Evolutionary conservation across 768 basidiomycete species (phyloP).

Genomic region (Amanita polypyramis): DNA sequence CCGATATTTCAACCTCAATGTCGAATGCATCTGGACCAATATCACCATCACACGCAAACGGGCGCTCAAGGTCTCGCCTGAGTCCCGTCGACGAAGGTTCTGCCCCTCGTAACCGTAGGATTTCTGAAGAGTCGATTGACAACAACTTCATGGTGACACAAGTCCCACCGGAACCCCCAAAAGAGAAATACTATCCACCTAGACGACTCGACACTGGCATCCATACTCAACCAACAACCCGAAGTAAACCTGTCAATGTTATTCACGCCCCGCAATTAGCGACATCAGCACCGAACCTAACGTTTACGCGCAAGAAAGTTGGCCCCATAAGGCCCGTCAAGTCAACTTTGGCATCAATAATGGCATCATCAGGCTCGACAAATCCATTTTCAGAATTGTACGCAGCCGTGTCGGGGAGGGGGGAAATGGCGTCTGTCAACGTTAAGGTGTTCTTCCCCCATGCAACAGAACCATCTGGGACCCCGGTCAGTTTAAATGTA

Average conservation of each 20-base stretch:
- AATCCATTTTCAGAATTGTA: slow-evolving; percentile 90
- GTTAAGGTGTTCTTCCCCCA: slow-evolving; percentile 84
- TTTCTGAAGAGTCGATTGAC: slow-evolving; percentile 24
- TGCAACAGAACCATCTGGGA: slow-evolving; percentile 47
- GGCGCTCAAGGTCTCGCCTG: slow-evolving; percentile 35
- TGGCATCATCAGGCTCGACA: slow-evolving; percentile 56
- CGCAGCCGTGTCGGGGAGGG: slow-evolving; percentile 73
- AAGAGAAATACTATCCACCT: slow-evolving; percentile 8
- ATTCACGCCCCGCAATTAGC: slow-evolving; percentile 11
- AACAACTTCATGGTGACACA: slow-evolving; percentile 46
- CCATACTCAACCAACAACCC: slow-evolving; percentile 6
- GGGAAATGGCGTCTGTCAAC: slow-evolving; percentile 47
- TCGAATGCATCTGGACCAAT: slow-evolving; percentile 43
- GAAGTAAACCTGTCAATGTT: neutral
- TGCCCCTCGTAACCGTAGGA: slow-evolving; percentile 11
- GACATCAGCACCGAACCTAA: slow-evolving; percentile 13
- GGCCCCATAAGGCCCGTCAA: slow-evolving; percentile 28
- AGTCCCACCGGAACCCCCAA: slow-evolving; percentile 14
- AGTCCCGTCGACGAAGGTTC: slow-evolving; percentile 54
- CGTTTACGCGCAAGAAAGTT: slow-evolving; percentile 47
- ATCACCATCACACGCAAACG: slow-evolving; percentile 34
- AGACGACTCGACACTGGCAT: slow-evolving; percentile 9
- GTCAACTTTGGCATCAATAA: slow-evolving; percentile 66
- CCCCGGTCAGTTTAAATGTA: slow-evolving; percentile 64
- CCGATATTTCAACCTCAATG: slow-evolving; percentile 48